A percentile compares a stretch with the other conserved stretches of the same genome.
Evolutionary conservation across 306 rosid species (phyloP).

Genomic region (Dryas drummondii): DNA sequence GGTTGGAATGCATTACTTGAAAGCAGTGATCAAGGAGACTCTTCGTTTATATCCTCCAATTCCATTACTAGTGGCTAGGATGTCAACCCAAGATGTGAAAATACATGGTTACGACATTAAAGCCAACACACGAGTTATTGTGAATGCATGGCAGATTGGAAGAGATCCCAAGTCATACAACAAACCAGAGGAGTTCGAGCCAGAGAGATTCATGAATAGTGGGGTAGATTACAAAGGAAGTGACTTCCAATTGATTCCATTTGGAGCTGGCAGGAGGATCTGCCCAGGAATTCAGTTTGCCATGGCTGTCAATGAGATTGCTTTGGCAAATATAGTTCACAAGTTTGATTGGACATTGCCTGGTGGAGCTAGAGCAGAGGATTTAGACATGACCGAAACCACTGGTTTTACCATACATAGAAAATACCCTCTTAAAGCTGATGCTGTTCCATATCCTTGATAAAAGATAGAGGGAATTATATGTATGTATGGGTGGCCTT

Average conservation of each 20-base stretch:
- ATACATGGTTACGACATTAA: neutral
- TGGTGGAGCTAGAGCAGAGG: slow-evolving; percentile 12
- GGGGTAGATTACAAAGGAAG: slow-evolving; percentile 33
- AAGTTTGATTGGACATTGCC: slow-evolving; percentile 38
- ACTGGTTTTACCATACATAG: slow-evolving; percentile 26
- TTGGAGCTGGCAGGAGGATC: slow-evolving; percentile 28
- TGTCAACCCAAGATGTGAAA: neutral
- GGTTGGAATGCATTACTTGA: slow-evolving; percentile 15
- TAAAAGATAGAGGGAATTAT: neutral
- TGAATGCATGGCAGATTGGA: slow-evolving; percentile 32
- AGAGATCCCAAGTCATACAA: slow-evolving; percentile 23
- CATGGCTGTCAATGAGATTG: slow-evolving; percentile 29
- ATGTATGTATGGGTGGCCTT: too few species aligned
- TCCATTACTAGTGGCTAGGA: slow-evolving; percentile 8
- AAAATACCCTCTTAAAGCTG: slow-evolving; percentile 34
- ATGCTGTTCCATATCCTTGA: slow-evolving; percentile 10
- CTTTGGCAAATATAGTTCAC: slow-evolving; percentile 34
- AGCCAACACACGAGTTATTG: slow-evolving; percentile 2
- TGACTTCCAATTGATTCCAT: slow-evolving; percentile 38
- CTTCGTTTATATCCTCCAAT: slow-evolving; percentile 20
- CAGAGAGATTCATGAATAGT: slow-evolving; percentile 22
- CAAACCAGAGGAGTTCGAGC: slow-evolving; percentile 6
- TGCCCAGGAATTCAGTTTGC: slow-evolving; percentile 41
- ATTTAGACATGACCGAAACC: slow-evolving; percentile 39
- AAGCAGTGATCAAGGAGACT: slow-evolving; percentile 42